Base-by-base conservation (phyloP, 768 basidiomycete species). In the Hygrophoropsis aurantiaca region DNA sequence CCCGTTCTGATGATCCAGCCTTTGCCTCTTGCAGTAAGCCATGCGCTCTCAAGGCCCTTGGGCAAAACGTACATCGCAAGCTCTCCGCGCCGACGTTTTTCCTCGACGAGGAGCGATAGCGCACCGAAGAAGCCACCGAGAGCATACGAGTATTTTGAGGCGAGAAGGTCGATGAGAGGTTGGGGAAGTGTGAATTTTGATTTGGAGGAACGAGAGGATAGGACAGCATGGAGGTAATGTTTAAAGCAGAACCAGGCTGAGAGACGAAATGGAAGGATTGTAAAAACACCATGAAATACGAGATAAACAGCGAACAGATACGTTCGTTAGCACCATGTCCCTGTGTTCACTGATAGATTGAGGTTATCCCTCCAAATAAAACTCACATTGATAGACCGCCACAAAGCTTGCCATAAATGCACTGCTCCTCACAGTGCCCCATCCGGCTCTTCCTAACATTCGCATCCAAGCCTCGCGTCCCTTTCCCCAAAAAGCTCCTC, bases 1-100 rank as follows among this genome's bases (percentile, higher is more conserved):
- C 85, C 86, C 25, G 84, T 84, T 53, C 74, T 74, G 51, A 84
- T 81, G 38, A 94, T 86, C 68, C 80, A 81, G 2, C 88, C 87
- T 51, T 83, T 80, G 11, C 87, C 87, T 20, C 88, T 67, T 8
- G 85, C 80, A 60, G 84, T 81, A 1, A 84, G 74, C 94, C 93
- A 97, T n/a, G 81, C 80, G 44, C 90, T 90, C 71, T 98, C 94
- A 27, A 98, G 64, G 0, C 81, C 90, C 64, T 93, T 90, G 4
- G 95, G 95, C 20, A 97, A 68, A 2, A 84, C 86, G 61, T 87
- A 93, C 92, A 93, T 90, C 51, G 94, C 92, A 53, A 97, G 71
- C 68, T 98, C 95, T 1, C 81, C 87, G 4, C 94, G 78, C n/a
- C 95, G 75, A 57, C 85, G 78, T 70, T 81, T 85, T 59, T 91